Base-by-base conservation (phyloP, 306 rosid genomes). In the Oemleria cerasiformis region DNA sequence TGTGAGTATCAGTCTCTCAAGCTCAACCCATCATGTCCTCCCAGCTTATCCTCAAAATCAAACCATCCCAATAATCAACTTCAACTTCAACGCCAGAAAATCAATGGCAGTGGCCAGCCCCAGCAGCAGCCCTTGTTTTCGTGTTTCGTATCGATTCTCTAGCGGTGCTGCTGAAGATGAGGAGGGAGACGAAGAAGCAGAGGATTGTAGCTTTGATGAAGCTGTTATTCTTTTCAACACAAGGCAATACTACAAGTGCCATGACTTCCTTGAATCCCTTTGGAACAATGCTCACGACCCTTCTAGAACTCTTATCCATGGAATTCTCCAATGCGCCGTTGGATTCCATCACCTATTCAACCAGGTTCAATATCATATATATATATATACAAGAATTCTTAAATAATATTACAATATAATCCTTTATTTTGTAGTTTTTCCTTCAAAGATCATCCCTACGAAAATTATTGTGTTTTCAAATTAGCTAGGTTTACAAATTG, bases 341-440 rank as follows among this genome's bases (percentile, higher is more conserved):
- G 98, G 98, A 12, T 92, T 92, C 45, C 93, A 92, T 72, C 98
- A 90, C 77, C 96, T 92, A 61, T 90, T 86, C 70, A 87, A 83
- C 76, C 93, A 81, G 98, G 97, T 92, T 59, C 36, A 30, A 30
- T 2, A 30, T 30, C 36, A 77, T n/a, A 7, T 48, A 20, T 58
- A 48, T 6, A 41, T 41, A 8, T 41, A 41, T 4, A 8, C 2
- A 41, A 0, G 44, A 6, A 41, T 41, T 6, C 13, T 9, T 9
- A 45, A 10, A 45, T 0, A 45, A 11, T 45, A 45, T 12, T 45
- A 12, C 13, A 8, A 5, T 45, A 6, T 45, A 10, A 30, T 30
- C 36, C 3, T 30, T 30, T 4, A 30, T 30, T 30, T 30, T 30
- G 36, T 30, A 30, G 36, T 2, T 30, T 4, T 30, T 4, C 36